phyloP scores from a whole-genome alignment of 305 asterid genomes.

The Stenogyne calaminthoides region DNA sequence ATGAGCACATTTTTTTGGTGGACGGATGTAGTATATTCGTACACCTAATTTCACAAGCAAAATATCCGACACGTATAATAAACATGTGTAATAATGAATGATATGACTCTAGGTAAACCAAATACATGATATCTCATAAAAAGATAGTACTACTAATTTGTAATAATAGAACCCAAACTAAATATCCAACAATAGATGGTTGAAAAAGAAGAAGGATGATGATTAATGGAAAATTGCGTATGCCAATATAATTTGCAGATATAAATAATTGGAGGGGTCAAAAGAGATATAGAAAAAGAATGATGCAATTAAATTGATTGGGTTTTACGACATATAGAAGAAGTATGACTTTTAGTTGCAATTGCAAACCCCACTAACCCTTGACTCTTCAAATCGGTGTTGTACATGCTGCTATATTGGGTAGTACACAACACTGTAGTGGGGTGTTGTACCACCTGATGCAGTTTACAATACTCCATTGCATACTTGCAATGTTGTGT shows the following conservation, averaged over 20 bases:
- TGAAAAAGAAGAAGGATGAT: slow-evolving; percentile 1
- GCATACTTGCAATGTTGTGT: too few relatives aligned
- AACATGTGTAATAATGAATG: not conserved
- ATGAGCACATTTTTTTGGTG: too few relatives aligned
- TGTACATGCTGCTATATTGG: too few relatives aligned
- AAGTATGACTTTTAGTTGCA: too few relatives aligned
- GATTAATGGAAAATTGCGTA: slow-evolving; percentile 35
- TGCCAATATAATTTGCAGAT: slow-evolving; percentile 28
- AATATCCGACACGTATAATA: not conserved
- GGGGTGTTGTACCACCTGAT: too few relatives aligned
- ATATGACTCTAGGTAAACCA: not conserved
- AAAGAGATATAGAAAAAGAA: slow-evolving; percentile 3
- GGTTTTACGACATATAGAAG: too few relatives aligned
- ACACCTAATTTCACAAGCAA: not conserved
- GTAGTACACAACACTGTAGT: too few relatives aligned
- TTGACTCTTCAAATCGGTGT: too few relatives aligned
- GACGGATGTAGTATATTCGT: too few relatives aligned
- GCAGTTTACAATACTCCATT: too few relatives aligned
- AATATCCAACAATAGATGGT: slow-evolving; percentile 22
- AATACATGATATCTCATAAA: not conserved
- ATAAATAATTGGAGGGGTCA: slow-evolving; percentile 26
- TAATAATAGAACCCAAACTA: not conserved
- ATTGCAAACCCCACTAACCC: too few relatives aligned
- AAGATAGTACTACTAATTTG: not conserved
- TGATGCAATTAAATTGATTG: slow-evolving; percentile 26